Evolutionary conservation across 2,329 filamentous ascomycete genomes (phyloP), one percentile per base, ranked within the genome.

Genomic region (Paracamarosporium sp.): DNA sequence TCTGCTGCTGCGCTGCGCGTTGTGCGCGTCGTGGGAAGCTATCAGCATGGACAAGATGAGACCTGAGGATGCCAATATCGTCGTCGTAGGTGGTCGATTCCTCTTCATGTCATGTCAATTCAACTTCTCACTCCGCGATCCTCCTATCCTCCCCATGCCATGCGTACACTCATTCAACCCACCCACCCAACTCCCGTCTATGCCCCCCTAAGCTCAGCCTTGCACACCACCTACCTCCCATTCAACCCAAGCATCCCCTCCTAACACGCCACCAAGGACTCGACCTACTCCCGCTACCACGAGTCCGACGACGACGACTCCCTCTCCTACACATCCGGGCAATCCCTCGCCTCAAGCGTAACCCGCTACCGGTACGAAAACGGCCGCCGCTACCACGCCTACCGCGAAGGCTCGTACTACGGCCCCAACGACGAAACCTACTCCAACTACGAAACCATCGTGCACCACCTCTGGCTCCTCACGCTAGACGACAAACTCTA

Each of bases 351-450:
- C 9, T 76, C 76, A 17, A 74, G 68, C 22, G 70, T 76, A 13
- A 79, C 74, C 1, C 68, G 68, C 48, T 79, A 78, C 64, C 72
- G 77, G 56, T 73, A 74, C 56, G 73, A 76, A 53, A 76, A 76
- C 54, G 73, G 74, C 8, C 58, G 74, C 13, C 59, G 73, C 20
- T 76, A 76, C 51, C 73, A 76, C 53, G 67, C 71, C 5, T 76
- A 67, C 58, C 65, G 72, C 64, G 71, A 76, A 15, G 73, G 73
- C 24, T 65, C 62, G 4, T 75, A 75, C 57, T 76, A 76, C 57
- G 69, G 62, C 22, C 72, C 73, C 38, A 76, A 76, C 57, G 73
- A 76, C 53, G 71, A 72, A 6, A 57, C 58, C 31, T 67, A 69
- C 51, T 66, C 65, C 7, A 64, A 58, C 44, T 70, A 71, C 56